Evolutionary conservation across 345 rosid genomes (phyloP).

Genomic region (Eucalyptus coolabah): DNA sequence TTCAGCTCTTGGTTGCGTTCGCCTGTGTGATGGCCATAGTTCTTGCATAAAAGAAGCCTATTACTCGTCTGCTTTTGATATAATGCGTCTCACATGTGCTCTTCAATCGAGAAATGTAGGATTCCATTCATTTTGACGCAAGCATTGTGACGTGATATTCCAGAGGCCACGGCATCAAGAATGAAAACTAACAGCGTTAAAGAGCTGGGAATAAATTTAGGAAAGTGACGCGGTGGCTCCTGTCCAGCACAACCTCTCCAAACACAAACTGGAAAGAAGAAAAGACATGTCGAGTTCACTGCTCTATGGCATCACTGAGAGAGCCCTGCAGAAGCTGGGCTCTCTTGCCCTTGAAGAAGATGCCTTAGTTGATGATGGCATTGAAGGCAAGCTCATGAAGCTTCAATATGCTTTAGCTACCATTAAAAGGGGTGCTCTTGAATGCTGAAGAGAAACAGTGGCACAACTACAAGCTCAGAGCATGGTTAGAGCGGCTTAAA

Average conservation of each 20-base stretch:
- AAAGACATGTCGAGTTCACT: background rate
- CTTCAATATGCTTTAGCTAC: background rate
- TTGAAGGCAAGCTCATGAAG: background rate
- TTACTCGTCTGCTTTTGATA: background rate
- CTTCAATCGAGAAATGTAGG: background rate
- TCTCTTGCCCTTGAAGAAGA: background rate
- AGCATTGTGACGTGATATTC: background rate
- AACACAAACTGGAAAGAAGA: background rate
- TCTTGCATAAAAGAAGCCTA: background rate
- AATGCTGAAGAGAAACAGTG: too few species aligned
- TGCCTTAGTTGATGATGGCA: background rate
- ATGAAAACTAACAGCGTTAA: background rate
- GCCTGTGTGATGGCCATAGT: background rate
- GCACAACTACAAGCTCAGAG: too few species aligned
- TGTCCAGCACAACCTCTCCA: background rate
- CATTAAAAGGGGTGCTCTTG: background rate
- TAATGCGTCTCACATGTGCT: background rate
- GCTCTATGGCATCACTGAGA: background rate
- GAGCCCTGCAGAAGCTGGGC: background rate
- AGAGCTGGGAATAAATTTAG: background rate
- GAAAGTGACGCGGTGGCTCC: background rate
- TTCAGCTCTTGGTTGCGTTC: background rate
- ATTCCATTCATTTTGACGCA: background rate
- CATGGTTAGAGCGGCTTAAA: too few species aligned
- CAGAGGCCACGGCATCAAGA: background rate